Evolutionary conservation across 2,329 filamentous ascomycete genomes (phyloP), one percentile per base, ranked within the genome.

Genomic region (Lasiodiplodia theobromae): DNA sequence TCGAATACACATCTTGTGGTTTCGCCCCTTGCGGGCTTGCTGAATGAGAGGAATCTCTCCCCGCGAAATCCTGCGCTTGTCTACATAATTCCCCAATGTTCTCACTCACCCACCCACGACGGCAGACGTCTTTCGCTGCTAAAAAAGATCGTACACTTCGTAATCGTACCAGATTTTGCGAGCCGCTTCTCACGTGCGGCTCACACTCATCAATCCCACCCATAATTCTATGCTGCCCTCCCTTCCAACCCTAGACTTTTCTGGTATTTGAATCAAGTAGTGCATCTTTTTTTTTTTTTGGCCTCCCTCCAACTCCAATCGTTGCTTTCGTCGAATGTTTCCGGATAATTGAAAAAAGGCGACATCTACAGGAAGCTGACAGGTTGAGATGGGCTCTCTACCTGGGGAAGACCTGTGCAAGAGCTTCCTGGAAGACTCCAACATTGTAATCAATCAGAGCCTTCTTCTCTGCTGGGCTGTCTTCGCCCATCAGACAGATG

Each of bases 371-470:
- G 54, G 54, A 51, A 23, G 37, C 8, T 21, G 34, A 31, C 12
- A 23, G 37, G 12, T 25, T n/a, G 40, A 12, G 34, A 49, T n/a
- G 12, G 10, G 12, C 58, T 44, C 38, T 76, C 49, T 78, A 78
- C 37, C 85, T 81, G 7, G 84, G 84, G 74, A 96, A 96, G 71
- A 96, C 93, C 76, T 94, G 89, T 49, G 89, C 88, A 75, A 96
- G 80, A 0, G 92, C 92, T 74, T 92, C 89, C 62, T 94, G 92
- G 38, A 94, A 91, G 0, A 92, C 90, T 74, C 93, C 91, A 2
- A 95, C 91, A 74, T 96, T 96, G 87, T 95, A 93, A 73, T 94
- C 93, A 70, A 96, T 92, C 71, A 94, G 83, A 4, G 91, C 91
- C 83, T 95, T 93, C 83, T 92, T 92, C 76, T 94, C 91, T 73